These are phyloP conservation scores for Paramecium caudatum DNA, from an alignment of 73 alveolate genomes.

Conservation along the genomic window DNA sequence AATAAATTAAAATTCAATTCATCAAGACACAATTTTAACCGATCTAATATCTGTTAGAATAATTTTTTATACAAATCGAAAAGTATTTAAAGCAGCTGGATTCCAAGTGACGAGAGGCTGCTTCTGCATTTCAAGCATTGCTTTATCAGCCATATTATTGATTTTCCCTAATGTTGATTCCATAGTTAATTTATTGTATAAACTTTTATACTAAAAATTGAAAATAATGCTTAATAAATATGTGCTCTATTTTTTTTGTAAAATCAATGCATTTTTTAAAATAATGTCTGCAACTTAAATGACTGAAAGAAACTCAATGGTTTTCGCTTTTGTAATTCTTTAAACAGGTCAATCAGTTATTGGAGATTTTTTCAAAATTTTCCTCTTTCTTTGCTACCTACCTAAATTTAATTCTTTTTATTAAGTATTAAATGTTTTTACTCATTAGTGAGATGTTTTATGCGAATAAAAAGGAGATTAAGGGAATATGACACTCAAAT, in stretches of 20 bases:
- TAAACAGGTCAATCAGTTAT: no score
- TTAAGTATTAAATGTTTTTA: no score
- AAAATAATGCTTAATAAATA: background rate
- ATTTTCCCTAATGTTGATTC: slow-evolving; percentile 8
- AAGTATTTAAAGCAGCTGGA: background rate
- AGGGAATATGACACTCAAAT: no score
- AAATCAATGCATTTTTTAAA: no score
- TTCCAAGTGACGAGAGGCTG: slow-evolving; percentile 8
- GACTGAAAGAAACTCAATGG: no score
- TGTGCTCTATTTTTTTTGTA: background rate
- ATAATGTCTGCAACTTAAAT: no score
- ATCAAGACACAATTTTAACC: slow-evolving; percentile 41
- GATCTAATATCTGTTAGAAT: slow-evolving; percentile 38
- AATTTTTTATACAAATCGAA: slow-evolving; percentile 22
- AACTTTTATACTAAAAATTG: background rate
- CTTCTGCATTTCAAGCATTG: background rate
- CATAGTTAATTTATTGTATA: background rate
- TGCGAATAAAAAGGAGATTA: no score
- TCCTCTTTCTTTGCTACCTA: no score
- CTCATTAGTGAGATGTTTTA: no score
- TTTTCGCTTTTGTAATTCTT: no score
- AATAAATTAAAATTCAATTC: slow-evolving; percentile 30
- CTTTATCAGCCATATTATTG: slow-evolving; percentile 10
- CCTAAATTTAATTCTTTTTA: no score
- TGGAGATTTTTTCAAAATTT: no score